Conservation (phyloP, 495 filamentous ascomycete genomes). For the Penicillium malachiteum region DNA sequence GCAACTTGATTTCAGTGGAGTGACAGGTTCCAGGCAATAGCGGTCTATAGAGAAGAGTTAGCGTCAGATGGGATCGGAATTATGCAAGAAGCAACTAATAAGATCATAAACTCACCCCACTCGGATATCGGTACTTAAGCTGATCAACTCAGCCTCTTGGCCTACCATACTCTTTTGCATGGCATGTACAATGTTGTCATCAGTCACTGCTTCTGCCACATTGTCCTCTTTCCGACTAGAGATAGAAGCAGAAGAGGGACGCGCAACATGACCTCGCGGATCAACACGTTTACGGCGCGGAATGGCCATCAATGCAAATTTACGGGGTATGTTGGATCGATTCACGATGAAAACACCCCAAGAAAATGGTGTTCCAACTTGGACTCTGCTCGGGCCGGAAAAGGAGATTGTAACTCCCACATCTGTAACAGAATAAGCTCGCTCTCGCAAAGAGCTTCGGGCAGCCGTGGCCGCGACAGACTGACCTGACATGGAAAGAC, state of each 20-base stretch:
- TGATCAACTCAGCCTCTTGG: conserved; percentile 74
- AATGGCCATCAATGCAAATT: conserved; percentile 76
- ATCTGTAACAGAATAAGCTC: conserved; percentile 50
- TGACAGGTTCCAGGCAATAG: conserved; percentile 75
- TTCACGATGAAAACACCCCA: conserved; percentile 93
- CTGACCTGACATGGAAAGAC: conserved; percentile 40
- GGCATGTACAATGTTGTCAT: conserved; percentile 80
- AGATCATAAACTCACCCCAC: conserved; percentile 61
- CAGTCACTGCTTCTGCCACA: conserved; percentile 75
- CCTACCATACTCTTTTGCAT: conserved; percentile 72
- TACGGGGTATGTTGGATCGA: conserved; percentile 63
- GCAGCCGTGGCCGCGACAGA: conserved; percentile 35
- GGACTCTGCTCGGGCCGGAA: conserved; percentile 58
- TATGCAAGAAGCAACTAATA: neutral
- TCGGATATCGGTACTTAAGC: conserved; percentile 78
- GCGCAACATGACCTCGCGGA: conserved; percentile 55
- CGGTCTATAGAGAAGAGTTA: conserved; percentile 46
- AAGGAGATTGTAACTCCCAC: conserved; percentile 77
- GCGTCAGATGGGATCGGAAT: conserved; percentile 7
- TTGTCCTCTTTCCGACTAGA: conserved; percentile 43
- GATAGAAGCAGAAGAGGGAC: conserved; percentile 48
- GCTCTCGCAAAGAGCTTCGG: conserved; percentile 55
- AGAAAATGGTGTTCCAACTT: conserved; percentile 73
- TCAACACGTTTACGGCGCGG: conserved; percentile 73
- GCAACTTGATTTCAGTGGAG: conserved; percentile 73